These are phyloP conservation scores for Fusarium sp. DNA, from an alignment of 2,329 filamentous ascomycete species.

Conservation along the genomic window DNA sequence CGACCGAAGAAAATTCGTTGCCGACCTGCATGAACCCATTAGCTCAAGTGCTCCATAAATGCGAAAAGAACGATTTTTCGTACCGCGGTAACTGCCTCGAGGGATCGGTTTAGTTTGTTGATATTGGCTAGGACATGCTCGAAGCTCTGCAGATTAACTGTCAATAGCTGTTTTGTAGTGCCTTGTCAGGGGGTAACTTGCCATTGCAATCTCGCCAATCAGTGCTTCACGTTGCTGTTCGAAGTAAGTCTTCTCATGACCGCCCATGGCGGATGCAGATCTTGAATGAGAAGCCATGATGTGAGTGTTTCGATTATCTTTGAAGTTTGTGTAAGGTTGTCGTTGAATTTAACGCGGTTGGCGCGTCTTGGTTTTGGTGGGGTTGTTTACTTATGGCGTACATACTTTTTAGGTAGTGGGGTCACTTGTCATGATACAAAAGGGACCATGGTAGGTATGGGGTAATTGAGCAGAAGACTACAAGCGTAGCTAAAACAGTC, in stretches of 20 bases:
- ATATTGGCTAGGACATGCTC: conserved; percentile 95
- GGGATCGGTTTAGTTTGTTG: conserved; percentile 91
- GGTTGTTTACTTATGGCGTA: conserved; percentile 29
- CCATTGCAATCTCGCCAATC: conserved; percentile 78
- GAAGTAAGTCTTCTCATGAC: conserved; percentile 71
- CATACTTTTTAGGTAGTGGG: conserved; percentile 13
- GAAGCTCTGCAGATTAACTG: conserved; percentile 66
- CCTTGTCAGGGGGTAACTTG: conserved; percentile 50
- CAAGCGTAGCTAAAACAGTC: not conserved
- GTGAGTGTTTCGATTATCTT: conserved; percentile 4
- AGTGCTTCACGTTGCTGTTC: conserved; percentile 80
- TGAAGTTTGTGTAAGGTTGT: conserved; percentile 1
- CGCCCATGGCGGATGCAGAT: conserved; percentile 46
- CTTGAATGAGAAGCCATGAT: conserved; percentile 51
- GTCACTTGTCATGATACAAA: not conserved
- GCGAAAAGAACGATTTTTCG: conserved; percentile 37
- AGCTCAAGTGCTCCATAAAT: not conserved
- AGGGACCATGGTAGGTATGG: not conserved
- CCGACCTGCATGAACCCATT: conserved; percentile 71
- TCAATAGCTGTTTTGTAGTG: not conserved
- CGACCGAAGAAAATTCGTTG: conserved; percentile 97
- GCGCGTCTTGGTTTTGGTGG: conserved; percentile 27
- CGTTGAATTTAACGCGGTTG: conserved; percentile 23
- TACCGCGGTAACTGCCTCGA: conserved; percentile 92
- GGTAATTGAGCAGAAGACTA: not conserved